Percentiles rank a stretch among this genome's conserved stretches.
Evolutionary conservation across 768 basidiomycete species (phyloP).

Genomic region (Russula virescens): DNA sequence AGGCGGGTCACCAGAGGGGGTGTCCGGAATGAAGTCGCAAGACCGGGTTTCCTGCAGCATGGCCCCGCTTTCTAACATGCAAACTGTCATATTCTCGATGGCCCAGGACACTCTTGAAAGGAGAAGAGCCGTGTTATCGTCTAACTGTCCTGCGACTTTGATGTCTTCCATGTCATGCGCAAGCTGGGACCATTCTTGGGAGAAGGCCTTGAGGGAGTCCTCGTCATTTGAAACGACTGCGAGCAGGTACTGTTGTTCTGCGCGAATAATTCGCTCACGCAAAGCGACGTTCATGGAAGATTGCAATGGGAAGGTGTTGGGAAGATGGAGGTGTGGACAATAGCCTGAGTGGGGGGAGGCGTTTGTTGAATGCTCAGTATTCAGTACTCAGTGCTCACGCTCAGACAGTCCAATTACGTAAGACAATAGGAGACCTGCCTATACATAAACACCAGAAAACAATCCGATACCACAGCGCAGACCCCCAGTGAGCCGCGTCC

Average conservation of each 20-base stretch:
- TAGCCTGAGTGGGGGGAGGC: no score
- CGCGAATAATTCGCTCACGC: not conserved
- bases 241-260: conserved; percentile 9
- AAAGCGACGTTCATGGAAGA: conserved; percentile 10
- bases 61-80: not conserved
- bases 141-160: not conserved
- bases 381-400: no score
- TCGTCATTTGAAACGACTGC: not conserved
- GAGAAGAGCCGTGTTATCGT: not conserved
- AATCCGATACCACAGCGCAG: no score
- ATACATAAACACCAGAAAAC: no score
- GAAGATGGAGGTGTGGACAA: no score
- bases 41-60: not conserved
- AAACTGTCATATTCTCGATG: not conserved
- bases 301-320: no score
- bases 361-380: no score
- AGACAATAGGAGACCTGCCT: no score
- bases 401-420: no score
- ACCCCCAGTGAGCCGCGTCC: no score
- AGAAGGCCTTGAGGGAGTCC: not conserved
- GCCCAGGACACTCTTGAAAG: not conserved
- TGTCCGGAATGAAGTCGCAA: not conserved
- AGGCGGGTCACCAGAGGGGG: not conserved
- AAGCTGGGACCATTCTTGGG: conserved; percentile 8
- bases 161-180: no score